Percentiles rank a stretch among this genome's conserved stretches.
phyloP scores from a whole-genome alignment of 495 filamentous ascomycete genomes.

The Aspergillus mulundensis region DNA sequence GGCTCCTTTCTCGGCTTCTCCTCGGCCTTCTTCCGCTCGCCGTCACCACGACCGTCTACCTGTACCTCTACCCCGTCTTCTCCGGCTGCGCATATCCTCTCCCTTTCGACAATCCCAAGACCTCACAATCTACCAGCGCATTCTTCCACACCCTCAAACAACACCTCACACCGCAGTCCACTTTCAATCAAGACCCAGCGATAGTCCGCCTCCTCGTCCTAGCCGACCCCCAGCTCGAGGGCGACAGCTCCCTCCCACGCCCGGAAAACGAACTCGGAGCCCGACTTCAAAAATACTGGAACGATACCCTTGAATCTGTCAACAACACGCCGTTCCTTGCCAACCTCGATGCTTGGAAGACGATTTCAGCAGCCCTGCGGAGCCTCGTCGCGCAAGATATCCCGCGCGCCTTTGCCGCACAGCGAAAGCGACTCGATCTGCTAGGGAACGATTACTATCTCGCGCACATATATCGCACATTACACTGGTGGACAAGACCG shows the following conservation, averaged over 20 bases:
- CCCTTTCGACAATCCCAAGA: conserved; percentile 25
- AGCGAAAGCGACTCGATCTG: conserved; percentile 78
- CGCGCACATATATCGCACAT: conserved; percentile 83
- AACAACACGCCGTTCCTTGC: conserved; percentile 12
- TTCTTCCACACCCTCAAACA: conserved; percentile 44
- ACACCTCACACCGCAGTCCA: conserved; percentile 33
- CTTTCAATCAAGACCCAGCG: conserved; percentile 24
- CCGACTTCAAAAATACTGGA: conserved; percentile 9
- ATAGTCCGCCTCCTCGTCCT: conserved; percentile 87
- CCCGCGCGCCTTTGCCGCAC: conserved; percentile 54
- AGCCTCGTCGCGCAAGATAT: conserved; percentile 60
- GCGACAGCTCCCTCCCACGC: conserved; percentile 74
- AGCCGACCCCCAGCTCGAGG: conserved; percentile 93
- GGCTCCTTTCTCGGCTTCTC: conserved; percentile 57
- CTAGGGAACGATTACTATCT: conserved; percentile 94
- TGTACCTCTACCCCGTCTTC: conserved; percentile 87
- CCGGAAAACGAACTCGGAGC: conserved; percentile 47
- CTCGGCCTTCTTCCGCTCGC: conserved; percentile 66
- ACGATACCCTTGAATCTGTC: conserved; percentile 1
- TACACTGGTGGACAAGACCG: conserved; percentile 74
- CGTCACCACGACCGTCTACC: conserved; percentile 63
- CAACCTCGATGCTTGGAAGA: conserved; percentile 27
- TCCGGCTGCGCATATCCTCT: conserved; percentile 77
- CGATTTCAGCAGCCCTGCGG: conserved; percentile 44
- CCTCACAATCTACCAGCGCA: conserved; percentile 3